Evolutionary conservation across 225 moss, liverwort and hornwort genomes (phyloP).

Genomic region (Physcomitrium patens): DNA sequence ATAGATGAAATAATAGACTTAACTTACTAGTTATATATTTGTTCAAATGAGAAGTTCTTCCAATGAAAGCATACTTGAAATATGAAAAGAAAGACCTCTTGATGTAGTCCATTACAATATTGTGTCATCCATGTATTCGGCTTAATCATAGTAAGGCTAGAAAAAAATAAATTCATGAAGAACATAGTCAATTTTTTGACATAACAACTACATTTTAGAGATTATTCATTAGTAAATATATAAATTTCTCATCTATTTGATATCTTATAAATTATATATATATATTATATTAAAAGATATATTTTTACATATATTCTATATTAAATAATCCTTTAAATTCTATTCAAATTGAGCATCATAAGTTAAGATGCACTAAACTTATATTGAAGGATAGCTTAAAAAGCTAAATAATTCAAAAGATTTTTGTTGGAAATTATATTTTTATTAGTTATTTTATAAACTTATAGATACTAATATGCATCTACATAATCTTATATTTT

Average conservation of each 20-base stretch:
- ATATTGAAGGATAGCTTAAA: neutral
- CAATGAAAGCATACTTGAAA: constrained; percentile 50
- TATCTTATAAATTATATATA: neutral
- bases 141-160: constrained; percentile 67
- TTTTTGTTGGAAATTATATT: neutral
- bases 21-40: constrained; percentile 35
- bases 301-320: neutral
- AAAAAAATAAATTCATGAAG: constrained; percentile 79
- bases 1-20: neutral
- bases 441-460: neutral
- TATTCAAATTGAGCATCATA: neutral
- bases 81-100: constrained; percentile 81
- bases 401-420: neutral
- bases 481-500: neutral
- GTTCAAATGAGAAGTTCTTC: constrained; percentile 47
- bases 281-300: neutral
- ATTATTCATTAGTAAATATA: constrained; percentile 14
- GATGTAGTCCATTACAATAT: constrained; percentile 81
- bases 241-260: constrained; percentile 9
- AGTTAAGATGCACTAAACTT: neutral
- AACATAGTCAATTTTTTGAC: constrained; percentile 87
- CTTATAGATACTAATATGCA: neutral
- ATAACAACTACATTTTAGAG: constrained; percentile 62
- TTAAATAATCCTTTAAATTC: neutral
- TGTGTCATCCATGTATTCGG: constrained; percentile 81